Conservation (phyloP, 768 basidiomycete genomes). For the Kondoa malvinella region DNA sequence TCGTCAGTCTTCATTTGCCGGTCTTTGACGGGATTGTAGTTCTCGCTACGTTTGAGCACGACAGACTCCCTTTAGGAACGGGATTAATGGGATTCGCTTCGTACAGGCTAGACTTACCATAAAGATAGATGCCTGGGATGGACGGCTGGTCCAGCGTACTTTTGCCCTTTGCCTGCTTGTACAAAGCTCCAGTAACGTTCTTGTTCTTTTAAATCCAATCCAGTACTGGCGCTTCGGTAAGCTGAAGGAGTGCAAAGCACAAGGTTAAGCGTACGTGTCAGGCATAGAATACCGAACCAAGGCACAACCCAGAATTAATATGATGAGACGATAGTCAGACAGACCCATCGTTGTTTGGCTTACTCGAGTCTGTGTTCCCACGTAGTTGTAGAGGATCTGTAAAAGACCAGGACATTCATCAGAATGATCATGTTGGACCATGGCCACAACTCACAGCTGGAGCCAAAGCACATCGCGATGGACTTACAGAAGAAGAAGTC, state of each 20-base stretch:
- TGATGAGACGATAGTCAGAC: background rate
- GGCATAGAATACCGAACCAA: slow-evolving; percentile 31
- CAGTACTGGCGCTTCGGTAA: slow-evolving; percentile 34
- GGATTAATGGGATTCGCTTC: background rate
- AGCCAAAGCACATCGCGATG: slow-evolving; percentile 20
- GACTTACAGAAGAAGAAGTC: slow-evolving; percentile 31
- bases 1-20: slow-evolving; percentile 31
- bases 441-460: background rate
- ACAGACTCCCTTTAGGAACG: background rate
- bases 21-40: slow-evolving; percentile 33
- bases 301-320: slow-evolving; percentile 32
- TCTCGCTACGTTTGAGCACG: slow-evolving; percentile 23
- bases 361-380: slow-evolving; percentile 19
- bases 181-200: slow-evolving; percentile 34
- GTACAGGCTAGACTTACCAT: slow-evolving; percentile 12
- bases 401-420: background rate
- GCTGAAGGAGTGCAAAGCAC: slow-evolving; percentile 7
- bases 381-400: slow-evolving; percentile 33
- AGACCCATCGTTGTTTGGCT: slow-evolving; percentile 9
- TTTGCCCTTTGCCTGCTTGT: slow-evolving; percentile 28
- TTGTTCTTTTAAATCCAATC: slow-evolving; percentile 35
- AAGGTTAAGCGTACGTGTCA: background rate
- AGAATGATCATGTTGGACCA: slow-evolving; percentile 29
- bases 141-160: slow-evolving; percentile 36
- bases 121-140: slow-evolving; percentile 32